Evolutionary conservation across 1,284 basidiomycete species (phyloP).

Genomic region (Wallemia ichthyophaga): DNA sequence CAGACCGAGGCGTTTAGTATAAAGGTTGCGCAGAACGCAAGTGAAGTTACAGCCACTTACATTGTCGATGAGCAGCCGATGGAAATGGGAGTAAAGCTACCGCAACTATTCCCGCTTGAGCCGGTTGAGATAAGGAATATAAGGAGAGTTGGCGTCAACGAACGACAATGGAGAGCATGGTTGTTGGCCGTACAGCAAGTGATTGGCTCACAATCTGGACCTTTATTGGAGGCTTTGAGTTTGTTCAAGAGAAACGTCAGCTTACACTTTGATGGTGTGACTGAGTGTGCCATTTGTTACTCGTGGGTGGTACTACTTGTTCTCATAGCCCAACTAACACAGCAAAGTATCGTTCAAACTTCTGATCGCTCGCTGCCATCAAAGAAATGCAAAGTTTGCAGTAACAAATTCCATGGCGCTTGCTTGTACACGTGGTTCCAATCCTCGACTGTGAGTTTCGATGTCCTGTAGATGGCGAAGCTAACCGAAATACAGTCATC

Average conservation of each 20-base stretch:
- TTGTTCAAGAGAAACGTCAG: constrained; percentile 84
- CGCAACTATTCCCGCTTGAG: constrained; percentile 67
- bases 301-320: too few relatives aligned
- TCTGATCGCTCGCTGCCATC: constrained; percentile 64
- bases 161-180: constrained; percentile 80
- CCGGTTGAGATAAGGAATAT: constrained; percentile 63
- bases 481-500: not conserved
- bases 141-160: constrained; percentile 58
- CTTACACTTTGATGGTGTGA: constrained; percentile 71
- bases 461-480: not conserved
- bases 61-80: constrained; percentile 78
- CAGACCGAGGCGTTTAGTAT: constrained; percentile 52
- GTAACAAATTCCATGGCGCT: constrained; percentile 74
- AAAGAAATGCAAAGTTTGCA: constrained; percentile 81
- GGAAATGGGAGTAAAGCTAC: constrained; percentile 65
- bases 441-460: not conserved
- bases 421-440: constrained; percentile 43
- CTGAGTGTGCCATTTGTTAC: constrained; percentile 80
- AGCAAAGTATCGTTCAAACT: constrained; percentile 57
- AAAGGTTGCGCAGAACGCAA: constrained; percentile 33
- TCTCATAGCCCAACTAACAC: not conserved
- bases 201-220: constrained; percentile 60
- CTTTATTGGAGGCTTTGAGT: constrained; percentile 64
- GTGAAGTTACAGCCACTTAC: constrained; percentile 48
- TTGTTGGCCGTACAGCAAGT: constrained; percentile 73